These are phyloP conservation scores for Jatropha podagrica DNA, from an alignment of 441 rosid genomes.

Conservation along the genomic window DNA sequence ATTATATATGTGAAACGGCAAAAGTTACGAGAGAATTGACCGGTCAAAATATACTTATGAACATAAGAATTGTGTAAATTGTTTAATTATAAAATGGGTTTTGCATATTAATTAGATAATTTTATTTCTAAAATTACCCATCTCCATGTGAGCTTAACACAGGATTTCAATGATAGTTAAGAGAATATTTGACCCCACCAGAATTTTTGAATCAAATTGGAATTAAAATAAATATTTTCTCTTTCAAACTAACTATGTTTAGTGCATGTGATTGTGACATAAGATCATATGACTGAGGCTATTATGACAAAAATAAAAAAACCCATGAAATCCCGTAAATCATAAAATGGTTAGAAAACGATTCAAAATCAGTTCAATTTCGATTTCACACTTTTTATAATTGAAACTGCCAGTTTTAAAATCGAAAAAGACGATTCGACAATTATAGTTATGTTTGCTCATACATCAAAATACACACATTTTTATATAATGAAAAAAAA, in stretches of 20 bases:
- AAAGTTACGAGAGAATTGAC: not conserved
- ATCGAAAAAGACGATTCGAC: too few relatives aligned
- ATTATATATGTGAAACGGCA: not conserved
- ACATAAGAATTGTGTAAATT: not conserved
- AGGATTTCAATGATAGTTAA: slow-evolving; percentile 16
- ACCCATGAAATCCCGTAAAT: not conserved
- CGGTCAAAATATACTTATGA: not conserved
- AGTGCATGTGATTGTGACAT: slow-evolving; percentile 20
- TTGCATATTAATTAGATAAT: not conserved
- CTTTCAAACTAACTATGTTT: slow-evolving; percentile 6
- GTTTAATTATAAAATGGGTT: not conserved
- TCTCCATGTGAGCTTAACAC: slow-evolving; percentile 18
- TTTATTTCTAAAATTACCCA: not conserved
- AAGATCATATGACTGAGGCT: not conserved
- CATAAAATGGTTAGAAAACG: too few relatives aligned
- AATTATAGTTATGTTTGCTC: too few relatives aligned
- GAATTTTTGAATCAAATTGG: slow-evolving; percentile 8
- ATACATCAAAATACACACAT: too few relatives aligned
- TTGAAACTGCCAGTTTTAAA: too few relatives aligned
- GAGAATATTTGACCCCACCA: slow-evolving; percentile 14
- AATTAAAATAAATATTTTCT: slow-evolving; percentile 1
- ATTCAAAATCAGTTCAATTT: too few relatives aligned
- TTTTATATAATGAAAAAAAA: too few relatives aligned
- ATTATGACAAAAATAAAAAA: not conserved
- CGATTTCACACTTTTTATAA: too few relatives aligned